A percentile compares a stretch with the other conserved stretches of the same genome.
Conservation (phyloP, 192 early-diverging fungal genomes). For the Entophlyctis luteolus region DNA sequence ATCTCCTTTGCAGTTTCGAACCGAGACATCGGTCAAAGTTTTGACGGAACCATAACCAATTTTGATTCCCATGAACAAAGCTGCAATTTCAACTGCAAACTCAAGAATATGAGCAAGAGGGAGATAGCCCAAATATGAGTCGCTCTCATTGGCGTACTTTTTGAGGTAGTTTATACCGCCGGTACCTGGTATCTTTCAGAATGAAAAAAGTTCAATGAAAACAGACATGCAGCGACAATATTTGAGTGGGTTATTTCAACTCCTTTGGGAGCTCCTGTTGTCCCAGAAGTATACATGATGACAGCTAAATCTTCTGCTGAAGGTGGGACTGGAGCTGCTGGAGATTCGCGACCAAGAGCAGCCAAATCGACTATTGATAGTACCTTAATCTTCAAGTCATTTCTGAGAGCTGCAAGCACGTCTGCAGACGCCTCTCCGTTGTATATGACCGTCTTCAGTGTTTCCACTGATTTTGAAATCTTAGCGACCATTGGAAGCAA, state of each 20-base stretch:
- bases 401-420: not conserved
- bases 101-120: constrained; percentile 88
- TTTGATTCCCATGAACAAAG: constrained; percentile 35
- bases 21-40: constrained; percentile 59
- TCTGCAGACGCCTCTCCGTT: constrained; percentile 49
- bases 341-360: constrained; percentile 45
- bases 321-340: constrained; percentile 61
- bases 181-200: constrained; percentile 9
- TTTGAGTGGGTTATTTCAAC: constrained; percentile 79
- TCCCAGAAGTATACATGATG: constrained; percentile 82
- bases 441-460: constrained; percentile 68
- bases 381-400: not conserved
- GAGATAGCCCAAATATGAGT: constrained; percentile 57
- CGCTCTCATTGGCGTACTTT: constrained; percentile 63
- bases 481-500: constrained; percentile 61
- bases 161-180: constrained; percentile 33
- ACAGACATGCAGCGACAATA: constrained; percentile 69
- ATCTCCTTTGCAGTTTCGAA: constrained; percentile 64
- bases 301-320: constrained; percentile 59
- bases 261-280: constrained; percentile 88
- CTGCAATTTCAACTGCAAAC: constrained; percentile 77
- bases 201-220: not conserved
- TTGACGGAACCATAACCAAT: constrained; percentile 64
- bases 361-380: constrained; percentile 59
- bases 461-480: constrained; percentile 53